Conservation (phyloP, 2,329 filamentous ascomycete species). For the Aspergillus aculeatus region DNA sequence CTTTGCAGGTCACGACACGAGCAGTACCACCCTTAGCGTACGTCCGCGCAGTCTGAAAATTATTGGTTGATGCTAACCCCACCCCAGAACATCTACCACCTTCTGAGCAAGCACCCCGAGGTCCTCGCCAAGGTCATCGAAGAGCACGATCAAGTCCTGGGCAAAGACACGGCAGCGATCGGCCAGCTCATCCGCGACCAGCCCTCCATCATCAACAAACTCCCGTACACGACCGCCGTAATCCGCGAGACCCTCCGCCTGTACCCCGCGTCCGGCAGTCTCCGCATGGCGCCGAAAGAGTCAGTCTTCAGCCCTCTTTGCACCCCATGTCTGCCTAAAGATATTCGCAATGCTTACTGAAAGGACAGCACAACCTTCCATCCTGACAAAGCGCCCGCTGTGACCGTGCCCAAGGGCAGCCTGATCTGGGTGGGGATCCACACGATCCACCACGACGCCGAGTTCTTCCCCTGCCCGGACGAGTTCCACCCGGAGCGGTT, state of each 20-base stretch:
- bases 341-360: too few relatives aligned
- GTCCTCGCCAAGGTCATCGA: background rate
- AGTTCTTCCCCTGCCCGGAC: constrained; percentile 5
- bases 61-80: too few relatives aligned
- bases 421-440: background rate
- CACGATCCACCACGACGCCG: constrained; percentile 3
- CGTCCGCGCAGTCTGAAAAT: too few relatives aligned
- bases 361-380: background rate
- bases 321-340: too few relatives aligned
- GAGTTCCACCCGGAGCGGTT: constrained; percentile 12
- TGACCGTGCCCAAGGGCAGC: background rate
- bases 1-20: constrained; percentile 8
- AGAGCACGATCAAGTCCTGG: constrained; percentile 14
- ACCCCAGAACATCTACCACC: background rate
- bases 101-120: constrained; percentile 8
- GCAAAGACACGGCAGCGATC: background rate
- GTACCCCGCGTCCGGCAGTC: background rate
- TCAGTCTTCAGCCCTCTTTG: too few relatives aligned
- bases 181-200: background rate
- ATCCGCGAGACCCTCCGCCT: constrained; percentile 13
- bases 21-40: background rate
- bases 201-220: constrained; percentile 8
- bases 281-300: too few relatives aligned
- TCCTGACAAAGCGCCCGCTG: background rate
- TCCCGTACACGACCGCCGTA: constrained; percentile 11